Percentiles rank a stretch among this genome's conserved stretches.
phyloP scores from a whole-genome alignment of 768 basidiomycete genomes.

The Dacryopinax primogenitus region DNA sequence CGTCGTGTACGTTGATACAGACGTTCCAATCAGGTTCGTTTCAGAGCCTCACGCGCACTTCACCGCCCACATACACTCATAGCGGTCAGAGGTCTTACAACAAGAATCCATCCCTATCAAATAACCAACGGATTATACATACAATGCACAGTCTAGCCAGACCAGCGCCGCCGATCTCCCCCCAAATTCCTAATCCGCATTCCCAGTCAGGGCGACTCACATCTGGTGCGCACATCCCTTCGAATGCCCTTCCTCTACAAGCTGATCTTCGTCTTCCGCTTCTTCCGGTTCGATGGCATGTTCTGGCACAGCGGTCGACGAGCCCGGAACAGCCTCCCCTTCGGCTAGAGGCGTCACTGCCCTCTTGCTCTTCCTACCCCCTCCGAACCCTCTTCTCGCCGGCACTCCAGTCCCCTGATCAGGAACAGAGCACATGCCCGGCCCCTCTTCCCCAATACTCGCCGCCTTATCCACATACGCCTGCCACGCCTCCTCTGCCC shows the following conservation, averaged over 20 bases:
- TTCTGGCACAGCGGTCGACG: background rate
- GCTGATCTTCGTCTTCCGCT: background rate
- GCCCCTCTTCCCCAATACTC: background rate
- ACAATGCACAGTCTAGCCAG: background rate
- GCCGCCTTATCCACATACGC: conserved; percentile 4
- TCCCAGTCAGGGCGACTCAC: background rate
- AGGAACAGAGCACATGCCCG: background rate
- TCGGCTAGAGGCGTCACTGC: background rate
- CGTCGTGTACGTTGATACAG: too few species aligned
- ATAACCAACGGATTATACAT: background rate
- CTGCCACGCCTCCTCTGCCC: background rate
- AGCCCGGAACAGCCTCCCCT: background rate
- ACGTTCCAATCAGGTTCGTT: too few species aligned
- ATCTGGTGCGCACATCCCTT: conserved; percentile 4
- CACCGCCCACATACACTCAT: too few species aligned
- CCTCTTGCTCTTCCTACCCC: conserved; percentile 5
- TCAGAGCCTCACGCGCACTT: too few species aligned
- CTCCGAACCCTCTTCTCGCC: background rate
- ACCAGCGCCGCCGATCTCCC: background rate
- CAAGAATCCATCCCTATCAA: too few species aligned
- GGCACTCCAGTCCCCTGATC: background rate
- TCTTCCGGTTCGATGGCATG: background rate
- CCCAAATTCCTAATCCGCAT: background rate
- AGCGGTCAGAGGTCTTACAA: too few species aligned
- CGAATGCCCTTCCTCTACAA: background rate